Base-by-base conservation (phyloP, 2,329 filamentous ascomycete species). In the Claviceps lovelessii region DNA sequence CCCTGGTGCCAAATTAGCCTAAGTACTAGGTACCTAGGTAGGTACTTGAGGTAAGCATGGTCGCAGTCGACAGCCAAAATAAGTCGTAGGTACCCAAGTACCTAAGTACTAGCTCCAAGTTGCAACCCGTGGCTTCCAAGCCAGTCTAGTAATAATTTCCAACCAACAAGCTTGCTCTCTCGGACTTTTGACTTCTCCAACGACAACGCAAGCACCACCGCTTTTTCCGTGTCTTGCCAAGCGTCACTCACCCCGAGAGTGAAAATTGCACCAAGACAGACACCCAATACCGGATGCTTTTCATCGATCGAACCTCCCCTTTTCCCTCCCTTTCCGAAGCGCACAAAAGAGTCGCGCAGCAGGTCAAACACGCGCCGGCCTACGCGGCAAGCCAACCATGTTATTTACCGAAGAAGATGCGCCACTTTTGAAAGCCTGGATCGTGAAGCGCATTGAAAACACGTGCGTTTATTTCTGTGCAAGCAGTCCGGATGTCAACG, bases 361-460 rank as follows among this genome's bases (percentile, higher is more conserved):
- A n/a, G 23, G 23, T 23, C 23, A 23, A 23, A 23, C 29, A 48
- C 41, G 5, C 8, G n/a, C 46, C 23, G 15, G 50, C 50, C n/a
- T 5, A 53, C 51, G 19, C 45, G 28, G 33, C 49, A 19, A 52
- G 7, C 13, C 44, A 19, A 23, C 31, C 49, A 85, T 84, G 81
- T 64, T 85, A 61, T 84, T 85, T 62, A 68, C 76, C 48, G 81
- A 84, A 63, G 76, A 78, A 61, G 79, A 86, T 67, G 73, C 76
- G 67, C 72, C 77, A 54, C 70, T 78, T 57, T 75, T 93, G 54
- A 90, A 88, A 73, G 75, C 77, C 57, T 91, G 86, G 86, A 82
- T 90, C 58, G 81, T 90, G 58, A 84, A 84, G 70, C 80, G 85
- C 58, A 79, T 90, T 53, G 85, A 88, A 65, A 81, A 85, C 64